Conservation (phyloP, 1,139 yeast genomes). For the Nakaseomyces delphensis region DNA sequence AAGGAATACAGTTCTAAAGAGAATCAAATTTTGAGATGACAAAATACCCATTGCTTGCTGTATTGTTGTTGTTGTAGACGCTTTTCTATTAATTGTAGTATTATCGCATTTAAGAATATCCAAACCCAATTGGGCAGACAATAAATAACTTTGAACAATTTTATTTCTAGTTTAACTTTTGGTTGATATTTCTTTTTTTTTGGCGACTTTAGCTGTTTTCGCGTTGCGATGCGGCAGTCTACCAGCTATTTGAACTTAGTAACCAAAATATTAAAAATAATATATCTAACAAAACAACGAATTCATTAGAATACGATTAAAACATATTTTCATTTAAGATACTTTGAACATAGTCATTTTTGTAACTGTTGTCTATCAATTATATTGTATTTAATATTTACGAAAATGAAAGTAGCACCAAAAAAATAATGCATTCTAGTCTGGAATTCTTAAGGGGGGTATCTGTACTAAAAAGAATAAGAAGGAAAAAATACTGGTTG, state of each 20-base stretch:
- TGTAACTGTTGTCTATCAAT: no score
- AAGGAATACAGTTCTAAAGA: slow-evolving; percentile 42
- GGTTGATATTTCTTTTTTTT: not conserved
- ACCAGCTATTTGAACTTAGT: not conserved
- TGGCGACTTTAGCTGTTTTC: not conserved
- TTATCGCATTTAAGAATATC: no score
- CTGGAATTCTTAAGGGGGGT: not conserved
- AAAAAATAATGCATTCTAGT: no score
- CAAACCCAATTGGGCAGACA: no score
- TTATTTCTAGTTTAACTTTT: not conserved
- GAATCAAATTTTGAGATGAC: slow-evolving; percentile 44
- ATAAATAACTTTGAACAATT: no score
- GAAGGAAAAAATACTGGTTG: not conserved
- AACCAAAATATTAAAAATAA: not conserved
- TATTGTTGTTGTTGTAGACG: not conserved
- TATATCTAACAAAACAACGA: no score
- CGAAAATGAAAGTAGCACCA: no score
- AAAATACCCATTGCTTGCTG: slow-evolving; percentile 1
- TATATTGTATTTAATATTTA: no score
- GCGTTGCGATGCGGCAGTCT: not conserved
- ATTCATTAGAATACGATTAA: no score
- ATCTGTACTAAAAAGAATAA: not conserved
- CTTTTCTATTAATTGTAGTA: not conserved
- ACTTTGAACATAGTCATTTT: no score
- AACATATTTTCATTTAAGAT: no score